These are phyloP conservation scores for Akanthomyces uredinophilus DNA, from an alignment of 2,329 filamentous ascomycete species.

Conservation along the genomic window DNA sequence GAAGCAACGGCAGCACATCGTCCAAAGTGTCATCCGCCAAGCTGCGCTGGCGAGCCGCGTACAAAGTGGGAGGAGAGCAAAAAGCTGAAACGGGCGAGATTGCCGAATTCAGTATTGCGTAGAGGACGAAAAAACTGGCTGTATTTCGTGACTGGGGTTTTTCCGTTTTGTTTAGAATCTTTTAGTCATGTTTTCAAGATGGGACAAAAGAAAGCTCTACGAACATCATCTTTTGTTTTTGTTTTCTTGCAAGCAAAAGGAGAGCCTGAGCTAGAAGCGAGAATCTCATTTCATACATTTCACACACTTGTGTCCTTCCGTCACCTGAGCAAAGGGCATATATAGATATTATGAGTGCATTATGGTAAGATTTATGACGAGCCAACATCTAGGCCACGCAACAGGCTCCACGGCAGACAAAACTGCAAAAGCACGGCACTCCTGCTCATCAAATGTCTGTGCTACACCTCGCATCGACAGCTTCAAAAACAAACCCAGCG, in stretches of 20 bases:
- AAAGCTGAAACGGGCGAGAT: slow-evolving; percentile 84
- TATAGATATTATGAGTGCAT: too few relatives aligned
- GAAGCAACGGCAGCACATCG: slow-evolving; percentile 49
- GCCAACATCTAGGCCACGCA: too few relatives aligned
- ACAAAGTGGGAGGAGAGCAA: slow-evolving; percentile 61
- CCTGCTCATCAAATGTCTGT: too few relatives aligned
- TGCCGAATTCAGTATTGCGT: slow-evolving; percentile 70
- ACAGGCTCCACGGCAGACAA: too few relatives aligned
- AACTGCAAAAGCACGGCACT: too few relatives aligned
- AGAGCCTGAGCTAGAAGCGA: background rate
- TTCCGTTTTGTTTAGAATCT: slow-evolving; percentile 5
- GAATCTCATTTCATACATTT: background rate
- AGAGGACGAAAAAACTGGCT: background rate
- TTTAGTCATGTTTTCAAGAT: background rate
- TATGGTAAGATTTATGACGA: too few relatives aligned
- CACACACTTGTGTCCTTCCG: background rate
- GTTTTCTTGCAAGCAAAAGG: background rate
- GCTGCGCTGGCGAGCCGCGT: slow-evolving; percentile 83
- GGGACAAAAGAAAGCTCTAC: background rate
- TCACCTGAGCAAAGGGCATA: too few relatives aligned
- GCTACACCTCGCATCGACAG: too few relatives aligned
- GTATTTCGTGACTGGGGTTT: background rate
- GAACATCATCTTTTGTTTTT: background rate
- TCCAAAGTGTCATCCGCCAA: slow-evolving; percentile 75
- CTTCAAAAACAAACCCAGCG: background rate